Percentiles rank a stretch among this genome's conserved stretches.
Conservation (phyloP, 2,329 filamentous ascomycete species). For the Microsporum ferrugineum region DNA sequence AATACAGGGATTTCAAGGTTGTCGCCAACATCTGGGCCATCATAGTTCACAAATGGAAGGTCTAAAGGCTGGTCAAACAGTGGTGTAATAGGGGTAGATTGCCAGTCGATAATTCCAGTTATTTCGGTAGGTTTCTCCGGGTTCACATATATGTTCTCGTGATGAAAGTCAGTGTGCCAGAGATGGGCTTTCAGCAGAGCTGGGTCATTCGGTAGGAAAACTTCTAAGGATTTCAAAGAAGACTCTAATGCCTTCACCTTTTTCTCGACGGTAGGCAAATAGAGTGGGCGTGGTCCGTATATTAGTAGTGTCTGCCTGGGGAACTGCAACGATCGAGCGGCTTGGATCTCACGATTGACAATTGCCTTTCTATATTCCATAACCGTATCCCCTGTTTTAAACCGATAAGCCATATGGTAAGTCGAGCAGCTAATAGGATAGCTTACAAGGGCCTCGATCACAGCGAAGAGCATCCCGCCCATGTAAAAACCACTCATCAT, state of each 20-base stretch:
- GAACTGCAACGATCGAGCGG: constrained; percentile 15
- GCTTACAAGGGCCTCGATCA: constrained; percentile 20
- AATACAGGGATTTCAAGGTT: constrained; percentile 10
- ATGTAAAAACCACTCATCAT: constrained; percentile 21
- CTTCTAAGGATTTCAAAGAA: constrained; percentile 18
- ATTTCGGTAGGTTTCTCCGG: constrained; percentile 19
- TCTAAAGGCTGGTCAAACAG: constrained; percentile 22
- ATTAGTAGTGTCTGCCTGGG: constrained; percentile 21
- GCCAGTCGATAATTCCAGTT: constrained; percentile 25
- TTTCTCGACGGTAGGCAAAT: constrained; percentile 19
- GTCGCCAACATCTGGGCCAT: constrained; percentile 12
- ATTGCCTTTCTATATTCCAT: constrained; percentile 20
- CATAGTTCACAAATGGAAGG: constrained; percentile 21
- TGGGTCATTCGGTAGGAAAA: constrained; percentile 18
- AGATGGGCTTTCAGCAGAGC: constrained; percentile 14
- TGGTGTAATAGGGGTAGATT: constrained; percentile 22
- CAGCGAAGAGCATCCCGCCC: constrained; percentile 18
- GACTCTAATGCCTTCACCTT: constrained; percentile 19
- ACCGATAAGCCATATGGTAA: constrained; percentile 10
- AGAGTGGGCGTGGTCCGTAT: constrained; percentile 21
- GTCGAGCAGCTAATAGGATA: background rate
- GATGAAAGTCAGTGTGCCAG: constrained; percentile 21
- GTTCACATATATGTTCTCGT: constrained; percentile 26
- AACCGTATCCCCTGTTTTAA: constrained; percentile 17
- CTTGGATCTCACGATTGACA: constrained; percentile 18